Evolutionary conservation across 1,139 yeast species (phyloP), one percentile per base, ranked within the genome.

Genomic region (Debaryomycetaceae sp.): DNA sequence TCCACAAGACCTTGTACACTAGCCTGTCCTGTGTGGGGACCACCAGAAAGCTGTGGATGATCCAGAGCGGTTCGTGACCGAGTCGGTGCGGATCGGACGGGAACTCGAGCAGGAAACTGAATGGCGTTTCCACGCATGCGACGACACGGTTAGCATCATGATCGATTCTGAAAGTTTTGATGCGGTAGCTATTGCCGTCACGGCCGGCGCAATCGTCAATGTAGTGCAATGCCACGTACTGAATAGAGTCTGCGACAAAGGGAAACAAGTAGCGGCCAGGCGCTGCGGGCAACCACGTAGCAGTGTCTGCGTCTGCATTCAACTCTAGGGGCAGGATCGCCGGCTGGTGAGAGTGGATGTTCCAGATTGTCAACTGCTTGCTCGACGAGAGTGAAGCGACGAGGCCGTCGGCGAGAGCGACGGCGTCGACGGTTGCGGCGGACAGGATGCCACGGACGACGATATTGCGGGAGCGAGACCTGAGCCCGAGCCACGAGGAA

Each of bases 301-400:
- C 35, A 10, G 43, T 27, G 15, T 40, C 44, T 8, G 34, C 31
- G 5, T 33, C 22, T 4, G 42, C 41, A 19, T 34, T 32, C 25
- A 53, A 37, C 18, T 37, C 34, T 4, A 49, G 37, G 2, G 47
- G 40, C 4, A 49, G 48, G 6, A 44, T 31, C 8, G 29, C 29
- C 15, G 39, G 35, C 14, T 34, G 38, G 35, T 65, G 70, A 2
- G 58, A 41, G 0, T 41, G 31, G 15, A 75, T 39, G 33, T 69
- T 65, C 85, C 86, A 78, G 16, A 77, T 41, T 39, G 70, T 71
- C 25, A 79, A 40, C 10, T 50, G 49, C 40, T 68, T 71, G 36
- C 62, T 57, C n/a, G 69, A 62, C 0, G 75, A 56, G 23, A 74
- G 40, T 8, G 46, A 36, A 11, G 32, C 37, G 15, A 41, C 31